Evolutionary conservation across 75 land plant species (phyloP).

Genomic region (Pinus albicaulis): DNA sequence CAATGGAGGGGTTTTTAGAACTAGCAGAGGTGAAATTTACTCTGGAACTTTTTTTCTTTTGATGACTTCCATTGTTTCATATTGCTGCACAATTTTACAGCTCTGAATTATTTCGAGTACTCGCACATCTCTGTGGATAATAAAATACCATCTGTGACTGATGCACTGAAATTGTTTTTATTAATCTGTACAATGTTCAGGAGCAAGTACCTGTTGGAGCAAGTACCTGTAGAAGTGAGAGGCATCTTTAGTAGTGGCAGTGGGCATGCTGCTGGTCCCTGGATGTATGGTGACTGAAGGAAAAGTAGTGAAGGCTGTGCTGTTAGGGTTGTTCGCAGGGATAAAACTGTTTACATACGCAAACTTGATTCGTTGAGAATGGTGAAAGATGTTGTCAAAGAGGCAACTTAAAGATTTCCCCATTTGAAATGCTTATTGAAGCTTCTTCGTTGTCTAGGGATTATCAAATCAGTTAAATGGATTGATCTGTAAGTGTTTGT

Average conservation of each 20-base stretch:
- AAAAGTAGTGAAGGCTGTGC: conserved; percentile 83
- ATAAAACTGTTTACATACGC: conserved; percentile 57
- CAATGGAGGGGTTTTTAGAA: conserved; percentile 97
- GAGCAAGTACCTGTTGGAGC: conserved; percentile 87
- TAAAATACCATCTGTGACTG: no score
- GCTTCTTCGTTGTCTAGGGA: neutral
- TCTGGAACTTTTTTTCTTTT: neutral
- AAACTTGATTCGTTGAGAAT: conserved; percentile 72
- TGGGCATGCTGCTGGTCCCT: conserved; percentile 87
- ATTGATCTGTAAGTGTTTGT: no score
- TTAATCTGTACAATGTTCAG: conserved; percentile 29
- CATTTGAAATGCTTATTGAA: neutral
- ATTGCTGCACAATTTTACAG: no score
- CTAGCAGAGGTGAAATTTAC: conserved; percentile 62
- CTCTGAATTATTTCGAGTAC: no score
- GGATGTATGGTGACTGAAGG: conserved; percentile 99
- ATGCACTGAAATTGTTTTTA: neutral
- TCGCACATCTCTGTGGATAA: no score
- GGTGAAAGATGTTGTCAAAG: conserved; percentile 91
- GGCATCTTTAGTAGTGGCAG: conserved; percentile 95
- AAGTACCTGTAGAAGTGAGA: conserved; percentile 87
- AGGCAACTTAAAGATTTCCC: conserved; percentile 47
- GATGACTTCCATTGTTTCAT: neutral
- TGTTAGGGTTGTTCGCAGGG: conserved; percentile 59
- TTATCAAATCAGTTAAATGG: neutral